These are phyloP conservation scores for Endoconidiophora laricicola DNA, from an alignment of 2,329 filamentous ascomycete genomes.

Conservation along the genomic window DNA sequence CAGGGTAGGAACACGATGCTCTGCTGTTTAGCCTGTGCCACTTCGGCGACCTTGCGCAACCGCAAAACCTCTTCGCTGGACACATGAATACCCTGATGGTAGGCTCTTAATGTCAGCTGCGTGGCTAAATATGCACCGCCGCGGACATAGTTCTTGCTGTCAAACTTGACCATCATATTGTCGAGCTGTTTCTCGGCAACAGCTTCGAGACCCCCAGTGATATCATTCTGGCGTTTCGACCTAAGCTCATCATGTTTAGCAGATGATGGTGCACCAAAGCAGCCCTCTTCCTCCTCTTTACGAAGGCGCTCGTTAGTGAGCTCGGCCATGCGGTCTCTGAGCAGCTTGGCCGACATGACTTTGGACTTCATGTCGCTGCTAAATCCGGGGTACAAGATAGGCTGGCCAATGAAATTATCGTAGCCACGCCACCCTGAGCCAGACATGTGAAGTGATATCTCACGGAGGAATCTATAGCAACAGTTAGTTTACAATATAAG, in stretches of 20 bases:
- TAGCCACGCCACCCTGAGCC: slow-evolving; percentile 93
- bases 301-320: slow-evolving; percentile 72
- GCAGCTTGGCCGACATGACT: slow-evolving; percentile 58
- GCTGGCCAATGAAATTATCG: slow-evolving; percentile 76
- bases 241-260: slow-evolving; percentile 1
- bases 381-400: slow-evolving; percentile 85
- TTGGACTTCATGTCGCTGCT: slow-evolving; percentile 71
- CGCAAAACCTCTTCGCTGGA: slow-evolving; percentile 84
- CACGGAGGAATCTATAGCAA: slow-evolving; percentile 65
- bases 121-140: slow-evolving; percentile 80
- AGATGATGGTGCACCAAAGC: slow-evolving; percentile 27
- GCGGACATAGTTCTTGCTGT: slow-evolving; percentile 82
- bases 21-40: slow-evolving; percentile 73
- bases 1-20: slow-evolving; percentile 93
- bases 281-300: slow-evolving; percentile 39
- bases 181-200: slow-evolving; percentile 78
- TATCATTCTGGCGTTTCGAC: slow-evolving; percentile 10
- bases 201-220: slow-evolving; percentile 50
- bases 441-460: slow-evolving; percentile 83
- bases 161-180: slow-evolving; percentile 98
- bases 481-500: slow-evolving; percentile 10
- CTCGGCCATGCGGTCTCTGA: slow-evolving; percentile 58
- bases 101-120: slow-evolving; percentile 78
- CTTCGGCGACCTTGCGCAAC: slow-evolving; percentile 63
- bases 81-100: slow-evolving; percentile 94